Conservation (phyloP, 768 basidiomycete genomes). For the Boletus eberwhitei region DNA sequence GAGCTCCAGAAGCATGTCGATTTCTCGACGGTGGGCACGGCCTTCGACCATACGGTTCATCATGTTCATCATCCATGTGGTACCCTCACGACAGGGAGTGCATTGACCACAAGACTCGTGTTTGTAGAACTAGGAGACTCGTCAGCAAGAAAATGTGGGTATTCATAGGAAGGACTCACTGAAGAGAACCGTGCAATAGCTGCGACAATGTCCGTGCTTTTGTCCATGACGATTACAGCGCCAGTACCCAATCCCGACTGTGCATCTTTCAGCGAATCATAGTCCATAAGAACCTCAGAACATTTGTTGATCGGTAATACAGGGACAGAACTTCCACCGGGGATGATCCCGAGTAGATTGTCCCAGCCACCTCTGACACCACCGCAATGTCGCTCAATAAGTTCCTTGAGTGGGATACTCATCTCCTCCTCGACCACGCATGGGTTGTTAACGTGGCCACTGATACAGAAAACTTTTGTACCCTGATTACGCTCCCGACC, state of each 20-base stretch:
- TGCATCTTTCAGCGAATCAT: constrained; percentile 93
- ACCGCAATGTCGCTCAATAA: constrained; percentile 96
- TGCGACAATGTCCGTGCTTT: constrained; percentile 89
- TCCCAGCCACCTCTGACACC: constrained; percentile 95
- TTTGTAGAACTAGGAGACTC: constrained; percentile 78
- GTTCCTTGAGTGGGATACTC: constrained; percentile 92
- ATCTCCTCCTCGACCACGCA: constrained; percentile 99
- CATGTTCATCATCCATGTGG: constrained; percentile 99
- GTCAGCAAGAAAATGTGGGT: background rate
- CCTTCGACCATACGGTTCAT: constrained; percentile 97
- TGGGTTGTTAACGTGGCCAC: constrained; percentile 97
- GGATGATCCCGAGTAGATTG: constrained; percentile 94
- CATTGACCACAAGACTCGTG: constrained; percentile 99
- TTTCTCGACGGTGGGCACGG: constrained; percentile 86
- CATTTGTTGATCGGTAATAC: constrained; percentile 82
- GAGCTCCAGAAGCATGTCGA: constrained; percentile 95
- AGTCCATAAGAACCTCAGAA: constrained; percentile 95
- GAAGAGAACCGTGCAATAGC: constrained; percentile 94
- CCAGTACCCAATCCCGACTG: constrained; percentile 97
- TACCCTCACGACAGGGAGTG: constrained; percentile 91
- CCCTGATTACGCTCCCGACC: constrained; percentile 91
- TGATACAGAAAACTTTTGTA: constrained; percentile 96
- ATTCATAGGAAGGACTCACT: constrained; percentile 33
- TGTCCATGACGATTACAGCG: constrained; percentile 99
- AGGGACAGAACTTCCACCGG: constrained; percentile 93